Evolutionary conservation across 768 basidiomycete genomes (phyloP), one percentile per base, ranked within the genome.

Genomic region (Psilocybe azurescens): DNA sequence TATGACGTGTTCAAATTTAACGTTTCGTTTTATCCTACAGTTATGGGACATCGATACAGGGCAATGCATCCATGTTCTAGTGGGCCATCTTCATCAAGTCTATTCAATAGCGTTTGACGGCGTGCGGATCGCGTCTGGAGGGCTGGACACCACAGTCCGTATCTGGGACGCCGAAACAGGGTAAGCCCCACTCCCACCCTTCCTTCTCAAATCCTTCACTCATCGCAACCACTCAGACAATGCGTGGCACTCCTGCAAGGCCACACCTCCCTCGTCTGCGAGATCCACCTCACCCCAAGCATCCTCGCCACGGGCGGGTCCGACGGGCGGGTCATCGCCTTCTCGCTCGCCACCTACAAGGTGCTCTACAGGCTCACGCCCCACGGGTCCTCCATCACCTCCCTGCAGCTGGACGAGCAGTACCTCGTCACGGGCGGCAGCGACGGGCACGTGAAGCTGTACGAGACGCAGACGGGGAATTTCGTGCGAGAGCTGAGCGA

Each of bases 41-140:
- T 73, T 97, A 20, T 98, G 96, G 96, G 83, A 97, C 69, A 78
- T 95, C 5, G 94, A 97, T 66, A 95, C 90, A 0, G 95, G 96
- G 2, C 83, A 89, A 70, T 98, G 95, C 72, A 63, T 97, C 36
- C 90, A 91, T 59, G 85, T 94, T 38, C 85, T 97, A 30, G 68
- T 80, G 9, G 96, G 96, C 0, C 96, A 98, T 73, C 86, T 87
- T 57, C 90, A 92, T 69, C 92, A 95, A 76, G 90, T 97, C 9
- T 98, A 98, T 70, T 86, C 89, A 0, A 91, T 97, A 44, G 93
- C 94, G 9, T 96, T 95, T 65, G 94, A 97, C 68, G 95, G 96
- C 0, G 76, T 86, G 16, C 79, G 86, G 11, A 84, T 96, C 53
- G 93, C 89, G 1, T 93, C 93, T 5, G 96, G 95, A 4, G 90